Percentiles rank a stretch among this genome's conserved stretches.
Conservation (phyloP, 2,329 filamentous ascomycete genomes). For the Claviceps quebecensis region DNA sequence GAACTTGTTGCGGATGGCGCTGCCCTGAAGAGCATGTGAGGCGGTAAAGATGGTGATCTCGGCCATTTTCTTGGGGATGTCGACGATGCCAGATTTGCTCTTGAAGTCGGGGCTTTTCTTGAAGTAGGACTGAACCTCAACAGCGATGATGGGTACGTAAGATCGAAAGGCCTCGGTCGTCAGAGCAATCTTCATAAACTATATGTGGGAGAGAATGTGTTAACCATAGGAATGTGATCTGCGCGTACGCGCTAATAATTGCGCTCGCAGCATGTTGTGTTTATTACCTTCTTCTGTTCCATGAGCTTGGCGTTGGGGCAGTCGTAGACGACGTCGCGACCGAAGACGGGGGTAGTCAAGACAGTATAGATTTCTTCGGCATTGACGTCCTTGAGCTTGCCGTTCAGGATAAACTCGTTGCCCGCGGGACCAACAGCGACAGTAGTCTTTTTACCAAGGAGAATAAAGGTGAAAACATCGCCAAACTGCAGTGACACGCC, state of each 20-base stretch:
- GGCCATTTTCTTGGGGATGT: conserved; percentile 64
- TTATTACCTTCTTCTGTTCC: conserved; percentile 79
- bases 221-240: not conserved
- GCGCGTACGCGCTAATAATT: not conserved
- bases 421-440: conserved; percentile 70
- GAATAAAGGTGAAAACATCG: conserved; percentile 78
- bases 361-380: conserved; percentile 83
- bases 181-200: conserved; percentile 72
- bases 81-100: conserved; percentile 50
- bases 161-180: conserved; percentile 59
- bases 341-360: conserved; percentile 60
- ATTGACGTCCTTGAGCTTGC: conserved; percentile 77
- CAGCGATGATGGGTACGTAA: conserved; percentile 67
- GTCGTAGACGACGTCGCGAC: conserved; percentile 78
- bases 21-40: conserved; percentile 71
- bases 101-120: conserved; percentile 54
- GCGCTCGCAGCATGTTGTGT: no score
- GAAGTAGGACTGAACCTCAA: conserved; percentile 61
- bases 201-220: not conserved
- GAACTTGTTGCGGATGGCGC: conserved; percentile 67
- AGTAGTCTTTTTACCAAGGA: conserved; percentile 80
- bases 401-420: conserved; percentile 86
- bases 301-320: conserved; percentile 85
- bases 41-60: conserved; percentile 86
- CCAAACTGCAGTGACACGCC: conserved; percentile 47